Percentiles rank a stretch among this genome's conserved stretches.
Evolutionary conservation across 257 asterid species (phyloP).

Genomic region (Solanum chiquidenum): DNA sequence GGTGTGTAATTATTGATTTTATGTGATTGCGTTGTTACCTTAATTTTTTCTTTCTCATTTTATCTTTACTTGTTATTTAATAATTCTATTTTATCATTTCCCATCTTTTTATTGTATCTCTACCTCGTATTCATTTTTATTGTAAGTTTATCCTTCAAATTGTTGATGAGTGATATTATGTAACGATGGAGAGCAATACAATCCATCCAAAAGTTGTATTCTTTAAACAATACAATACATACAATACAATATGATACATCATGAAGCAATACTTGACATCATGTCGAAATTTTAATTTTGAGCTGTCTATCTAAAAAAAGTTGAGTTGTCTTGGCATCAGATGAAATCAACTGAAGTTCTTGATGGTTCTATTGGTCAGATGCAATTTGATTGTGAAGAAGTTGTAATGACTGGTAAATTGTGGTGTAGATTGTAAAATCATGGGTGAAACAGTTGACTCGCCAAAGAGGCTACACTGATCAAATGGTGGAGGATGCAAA

Average conservation of each 20-base stretch:
- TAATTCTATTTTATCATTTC: background rate
- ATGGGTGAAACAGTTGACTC: constrained; percentile 30
- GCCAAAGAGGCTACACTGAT: constrained; percentile 25
- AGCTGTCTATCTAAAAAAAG: background rate
- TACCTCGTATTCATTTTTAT: background rate
- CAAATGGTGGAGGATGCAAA: constrained; percentile 34
- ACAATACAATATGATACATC: too few species aligned
- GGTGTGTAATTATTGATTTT: too few species aligned
- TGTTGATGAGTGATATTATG: background rate
- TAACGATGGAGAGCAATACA: background rate
- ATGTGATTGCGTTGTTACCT: background rate
- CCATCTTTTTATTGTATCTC: background rate
- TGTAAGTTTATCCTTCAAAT: background rate
- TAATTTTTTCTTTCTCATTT: too few species aligned
- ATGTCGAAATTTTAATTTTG: background rate
- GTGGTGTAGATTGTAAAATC: constrained; percentile 23
- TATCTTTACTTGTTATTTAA: background rate
- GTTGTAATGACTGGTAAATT: background rate
- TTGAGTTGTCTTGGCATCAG: background rate
- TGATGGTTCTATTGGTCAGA: constrained; percentile 14
- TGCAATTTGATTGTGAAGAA: background rate
- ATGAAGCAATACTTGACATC: background rate
- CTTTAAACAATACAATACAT: background rate
- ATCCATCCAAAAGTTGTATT: background rate
- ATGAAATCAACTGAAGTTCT: background rate